A percentile compares a stretch with the other conserved stretches of the same genome.
Conservation (phyloP, 257 asterid genomes). For the Solanum sitiens region DNA sequence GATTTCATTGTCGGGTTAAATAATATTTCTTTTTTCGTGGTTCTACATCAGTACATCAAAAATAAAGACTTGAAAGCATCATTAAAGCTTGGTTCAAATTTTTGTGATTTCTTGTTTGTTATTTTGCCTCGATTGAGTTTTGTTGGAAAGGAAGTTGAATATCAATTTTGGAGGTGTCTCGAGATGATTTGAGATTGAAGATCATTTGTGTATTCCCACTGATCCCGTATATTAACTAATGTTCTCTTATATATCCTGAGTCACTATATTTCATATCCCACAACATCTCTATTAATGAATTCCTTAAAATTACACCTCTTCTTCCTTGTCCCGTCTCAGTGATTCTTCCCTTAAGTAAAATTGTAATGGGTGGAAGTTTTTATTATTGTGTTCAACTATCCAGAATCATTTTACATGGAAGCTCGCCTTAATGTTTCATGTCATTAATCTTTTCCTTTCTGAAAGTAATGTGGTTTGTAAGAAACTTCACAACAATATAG, state of each 20-base stretch:
- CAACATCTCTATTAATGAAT: not conserved
- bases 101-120: not conserved
- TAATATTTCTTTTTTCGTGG: not conserved
- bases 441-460: not conserved
- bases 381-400: not conserved
- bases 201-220: not conserved
- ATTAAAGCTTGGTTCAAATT: not conserved
- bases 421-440: not conserved
- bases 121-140: not conserved
- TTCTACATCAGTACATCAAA: not conserved
- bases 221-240: not conserved
- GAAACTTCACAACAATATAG: not conserved
- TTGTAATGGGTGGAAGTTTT: not conserved
- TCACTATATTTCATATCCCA: not conserved
- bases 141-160: not conserved
- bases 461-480: not conserved
- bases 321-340: not conserved
- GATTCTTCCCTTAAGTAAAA: not conserved
- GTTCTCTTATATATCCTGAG: not conserved
- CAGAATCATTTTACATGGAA: not conserved
- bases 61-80: not conserved
- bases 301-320: not conserved
- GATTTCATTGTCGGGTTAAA: not conserved
- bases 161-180: not conserved
- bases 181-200: too few relatives aligned